Percentiles rank a stretch among this genome's conserved stretches.
These are phyloP conservation scores for Gossypium lobatum DNA, from an alignment of 441 rosid species.

Conservation along the genomic window DNA sequence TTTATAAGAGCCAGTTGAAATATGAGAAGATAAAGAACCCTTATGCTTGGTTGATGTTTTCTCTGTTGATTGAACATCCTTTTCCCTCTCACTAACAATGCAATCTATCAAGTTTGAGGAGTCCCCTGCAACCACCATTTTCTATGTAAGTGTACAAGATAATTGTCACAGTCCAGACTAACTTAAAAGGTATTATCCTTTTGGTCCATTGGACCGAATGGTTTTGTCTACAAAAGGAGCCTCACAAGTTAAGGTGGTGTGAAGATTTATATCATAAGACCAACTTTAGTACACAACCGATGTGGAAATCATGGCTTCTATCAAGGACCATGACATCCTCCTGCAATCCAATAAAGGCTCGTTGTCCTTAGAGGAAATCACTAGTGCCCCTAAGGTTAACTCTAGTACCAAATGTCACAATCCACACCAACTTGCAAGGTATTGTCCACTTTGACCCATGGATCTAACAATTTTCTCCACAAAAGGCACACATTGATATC, in stretches of 20 bases:
- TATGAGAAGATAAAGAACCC: slow-evolving; percentile 17
- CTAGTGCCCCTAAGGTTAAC: background rate
- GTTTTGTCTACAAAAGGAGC: background rate
- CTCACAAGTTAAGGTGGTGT: background rate
- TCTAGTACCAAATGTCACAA: background rate
- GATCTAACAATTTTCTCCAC: background rate
- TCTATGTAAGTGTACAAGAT: background rate
- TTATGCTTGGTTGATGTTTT: slow-evolving; percentile 3
- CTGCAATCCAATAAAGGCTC: background rate
- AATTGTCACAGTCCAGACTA: background rate
- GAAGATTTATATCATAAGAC: background rate
- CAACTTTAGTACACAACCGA: background rate
- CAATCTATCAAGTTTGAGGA: slow-evolving; percentile 5
- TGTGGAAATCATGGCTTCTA: background rate
- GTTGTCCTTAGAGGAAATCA: background rate
- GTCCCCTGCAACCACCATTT: slow-evolving; percentile 12
- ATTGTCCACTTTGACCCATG: background rate
- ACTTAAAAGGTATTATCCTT: background rate
- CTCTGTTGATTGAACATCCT: slow-evolving; percentile 9
- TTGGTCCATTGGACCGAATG: background rate
- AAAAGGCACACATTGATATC: background rate
- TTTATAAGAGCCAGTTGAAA: slow-evolving; percentile 20
- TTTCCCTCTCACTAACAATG: slow-evolving; percentile 15
- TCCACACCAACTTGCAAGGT: background rate
- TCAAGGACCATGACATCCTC: background rate